Evolutionary conservation across 2,329 filamentous ascomycete genomes (phyloP), one percentile per base, ranked within the genome.

Genomic region (Scorias spongiosa): DNA sequence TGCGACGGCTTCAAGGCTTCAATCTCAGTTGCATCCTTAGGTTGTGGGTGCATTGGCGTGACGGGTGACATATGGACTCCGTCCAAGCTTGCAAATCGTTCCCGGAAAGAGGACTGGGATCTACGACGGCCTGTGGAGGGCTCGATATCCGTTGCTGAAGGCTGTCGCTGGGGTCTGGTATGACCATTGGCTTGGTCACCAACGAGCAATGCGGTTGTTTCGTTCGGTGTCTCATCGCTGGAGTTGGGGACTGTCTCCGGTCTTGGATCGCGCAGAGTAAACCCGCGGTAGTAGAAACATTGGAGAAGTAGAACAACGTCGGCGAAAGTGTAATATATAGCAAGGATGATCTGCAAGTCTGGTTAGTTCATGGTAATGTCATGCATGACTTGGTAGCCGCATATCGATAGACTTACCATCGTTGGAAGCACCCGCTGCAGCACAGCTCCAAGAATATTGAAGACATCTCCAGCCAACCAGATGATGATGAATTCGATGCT

Each of bases 251-350:
- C n/a, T 41, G 56, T 54, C 15, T 53, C 48, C 0, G 56, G 54
- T 42, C 54, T 57, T 40, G 94, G 88, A 12, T 88, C 88, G 43
- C 85, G 79, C 61, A 96, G 93, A 65, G 52, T 54, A 50, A 94
- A 91, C 2, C 88, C 88, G 42, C 84, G 79, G 63, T 98, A 98
- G 68, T 93, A 96, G 68, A 96, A 93, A 63, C 85, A 93, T 65
- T 98, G 91, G 1, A 70, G 73, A 0, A 96, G 69, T 1, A 98
- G 71, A 1, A 96, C 86, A 37, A 95, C 75, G 58, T 96, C 89
- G 48, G 87, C 87, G 32, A 93, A 72, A 12, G 88, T 93, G 61
- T 96, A 94, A 63, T 94, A 94, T 12, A 94, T 75, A 10, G 88
- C 88, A n/a, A 95, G 70, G 43, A 94, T 93, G 49, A 85, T 80